Base-by-base conservation (phyloP, 108 stramenopile species). In the Nannochloropsis gaditana region DNA sequence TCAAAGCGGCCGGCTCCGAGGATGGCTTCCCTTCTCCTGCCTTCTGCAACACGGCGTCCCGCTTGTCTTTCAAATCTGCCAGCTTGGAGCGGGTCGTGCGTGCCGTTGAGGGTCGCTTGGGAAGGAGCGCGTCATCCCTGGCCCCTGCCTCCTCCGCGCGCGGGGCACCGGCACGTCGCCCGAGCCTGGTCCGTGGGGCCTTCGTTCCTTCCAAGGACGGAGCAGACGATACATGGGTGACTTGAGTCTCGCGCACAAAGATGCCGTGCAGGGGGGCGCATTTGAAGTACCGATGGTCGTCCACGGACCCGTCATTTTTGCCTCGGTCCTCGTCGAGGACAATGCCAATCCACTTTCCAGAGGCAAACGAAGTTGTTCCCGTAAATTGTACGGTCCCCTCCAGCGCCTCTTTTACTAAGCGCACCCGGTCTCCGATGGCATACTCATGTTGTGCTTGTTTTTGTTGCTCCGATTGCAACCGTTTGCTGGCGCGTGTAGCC, bases 181-280 rank as follows among this genome's bases (percentile, higher is more conserved):
- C 8, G n/a, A 4, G 59, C 31, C 31, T 31, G 31, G 31, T 31
- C 31, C 31, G 31, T 31, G 31, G 31, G 31, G 31, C 31, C 0
- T 31, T 31, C 31, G 31, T 31, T 31, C 31, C 31, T 73, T 15
- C 59, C 59, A n/a, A 15, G 1, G 59, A 73, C 10, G 47, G 15
- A 73, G 59, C 59, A 73, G 59, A 73, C 19, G 59, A 73, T 2
- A 3, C n/a, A 6, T n/a, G 9, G 9, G 9, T 3, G 9, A 82
- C 19, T 82, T 82, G 82, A n/a, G 44, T 21, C 45, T 43, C 44
- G 82, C 82, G 82, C 19, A 82, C 82, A 9, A 82, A 82, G 45
- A 82, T 43, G 19, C 82, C 82, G 9, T 82, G 82, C 19, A 21
- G 19, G 43, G 82, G 82, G 2, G 82, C 44, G 21, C 82, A 82